A percentile compares a stretch with the other conserved stretches of the same genome.
These are phyloP conservation scores for Pyrenochaeta sp. DNA, from an alignment of 2,329 filamentous ascomycete species.

Conservation along the genomic window DNA sequence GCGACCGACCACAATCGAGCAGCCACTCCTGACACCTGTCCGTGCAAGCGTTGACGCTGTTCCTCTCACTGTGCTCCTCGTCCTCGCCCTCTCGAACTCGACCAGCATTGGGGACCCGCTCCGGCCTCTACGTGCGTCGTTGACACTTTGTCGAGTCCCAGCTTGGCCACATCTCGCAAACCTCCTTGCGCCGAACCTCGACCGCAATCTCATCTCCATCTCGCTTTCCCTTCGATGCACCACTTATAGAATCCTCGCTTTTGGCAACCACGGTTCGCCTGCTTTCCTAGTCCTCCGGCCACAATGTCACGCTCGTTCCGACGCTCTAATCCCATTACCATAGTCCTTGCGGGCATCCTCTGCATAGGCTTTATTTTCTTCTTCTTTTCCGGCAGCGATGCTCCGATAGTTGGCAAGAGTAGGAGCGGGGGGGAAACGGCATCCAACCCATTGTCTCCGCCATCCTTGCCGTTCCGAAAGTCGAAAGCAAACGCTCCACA, in stretches of 20 bases:
- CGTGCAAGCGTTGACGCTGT: conserved; percentile 16
- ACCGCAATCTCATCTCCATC: conserved; percentile 23
- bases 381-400: conserved; percentile 70
- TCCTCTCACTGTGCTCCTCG: conserved; percentile 5
- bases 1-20: conserved; percentile 10
- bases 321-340: conserved; percentile 79
- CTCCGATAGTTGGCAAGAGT: conserved; percentile 58
- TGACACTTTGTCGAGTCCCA: conserved; percentile 29
- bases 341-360: conserved; percentile 75
- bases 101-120: conserved; percentile 5
- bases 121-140: conserved; percentile 12
- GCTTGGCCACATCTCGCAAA: conserved; percentile 44
- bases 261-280: conserved; percentile 45
- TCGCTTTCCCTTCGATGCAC: conserved; percentile 43
- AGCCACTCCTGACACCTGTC: conserved; percentile 30
- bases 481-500: conserved; percentile 62
- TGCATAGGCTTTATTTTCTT: conserved; percentile 68
- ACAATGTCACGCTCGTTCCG: conserved; percentile 74
- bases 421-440: conserved; percentile 64
- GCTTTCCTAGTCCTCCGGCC: conserved; percentile 17
- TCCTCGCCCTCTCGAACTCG: conserved; percentile 1
- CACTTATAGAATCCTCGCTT: conserved; percentile 33
- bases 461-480: conserved; percentile 78
- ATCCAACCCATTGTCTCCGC: conserved; percentile 75
- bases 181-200: conserved; percentile 34